A percentile compares a stretch with the other conserved stretches of the same genome.
Evolutionary conservation across 2,329 filamentous ascomycete species (phyloP).

Genomic region (Exophiala spinifera): DNA sequence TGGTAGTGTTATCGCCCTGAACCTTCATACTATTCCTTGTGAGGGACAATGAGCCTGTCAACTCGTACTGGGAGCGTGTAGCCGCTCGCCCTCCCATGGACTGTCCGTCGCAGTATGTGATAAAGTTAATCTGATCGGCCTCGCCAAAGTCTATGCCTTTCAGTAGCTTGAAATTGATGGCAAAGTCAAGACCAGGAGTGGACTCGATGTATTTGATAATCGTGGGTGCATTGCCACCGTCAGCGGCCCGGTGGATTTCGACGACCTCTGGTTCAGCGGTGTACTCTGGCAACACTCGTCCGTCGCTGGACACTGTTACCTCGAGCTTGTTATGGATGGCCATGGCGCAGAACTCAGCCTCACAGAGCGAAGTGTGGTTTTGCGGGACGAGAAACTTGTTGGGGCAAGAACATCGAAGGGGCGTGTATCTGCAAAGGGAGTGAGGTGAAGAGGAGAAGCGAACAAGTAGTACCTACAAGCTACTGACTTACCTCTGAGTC

Average conservation of each 20-base stretch:
- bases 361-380: too few species aligned
- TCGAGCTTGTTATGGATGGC: slow-evolving; percentile 11
- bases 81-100: background rate
- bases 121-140: background rate
- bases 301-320: slow-evolving; percentile 3
- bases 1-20: too few species aligned
- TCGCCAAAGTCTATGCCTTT: background rate
- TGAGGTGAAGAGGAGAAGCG: too few species aligned
- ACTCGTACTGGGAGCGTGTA: background rate
- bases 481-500: too few species aligned
- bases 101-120: background rate
- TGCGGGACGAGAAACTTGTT: too few species aligned
- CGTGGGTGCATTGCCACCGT: background rate
- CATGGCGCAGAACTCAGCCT: background rate
- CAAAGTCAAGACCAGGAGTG: slow-evolving; percentile 1
- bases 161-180: background rate
- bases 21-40: too few species aligned
- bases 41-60: background rate
- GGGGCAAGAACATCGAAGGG: too few species aligned
- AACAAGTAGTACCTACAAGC: too few species aligned
- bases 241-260: too few species aligned
- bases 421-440: too few species aligned
- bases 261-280: background rate
- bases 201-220: slow-evolving; percentile 14
- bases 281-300: background rate